Evolutionary conservation across 495 filamentous ascomycete species (phyloP).

Genomic region (Xylaria longipes): DNA sequence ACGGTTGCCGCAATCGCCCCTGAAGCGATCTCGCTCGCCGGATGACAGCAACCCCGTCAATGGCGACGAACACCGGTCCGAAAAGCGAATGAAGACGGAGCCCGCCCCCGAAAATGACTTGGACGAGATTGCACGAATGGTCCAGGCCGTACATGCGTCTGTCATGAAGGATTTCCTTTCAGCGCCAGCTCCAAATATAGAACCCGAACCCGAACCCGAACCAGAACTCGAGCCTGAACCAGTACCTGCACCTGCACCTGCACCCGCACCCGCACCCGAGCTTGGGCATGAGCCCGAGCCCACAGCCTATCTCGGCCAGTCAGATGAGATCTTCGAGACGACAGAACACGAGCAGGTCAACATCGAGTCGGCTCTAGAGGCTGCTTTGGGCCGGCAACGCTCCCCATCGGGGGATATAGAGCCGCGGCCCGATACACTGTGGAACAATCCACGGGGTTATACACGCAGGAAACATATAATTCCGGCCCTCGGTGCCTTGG

Average conservation of each 20-base stretch:
- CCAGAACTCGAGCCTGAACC: not conserved
- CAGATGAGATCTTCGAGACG: slow-evolving; percentile 27
- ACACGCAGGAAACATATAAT: slow-evolving; percentile 45
- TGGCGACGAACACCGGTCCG: slow-evolving; percentile 31
- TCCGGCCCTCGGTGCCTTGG: slow-evolving; percentile 50
- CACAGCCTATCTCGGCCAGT: not conserved
- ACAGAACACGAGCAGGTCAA: slow-evolving; percentile 26
- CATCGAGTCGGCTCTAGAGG: slow-evolving; percentile 26
- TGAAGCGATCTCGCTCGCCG: slow-evolving; percentile 46
- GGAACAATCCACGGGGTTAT: slow-evolving; percentile 41
- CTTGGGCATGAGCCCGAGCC: slow-evolving; percentile 15
- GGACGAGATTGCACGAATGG: slow-evolving; percentile 39
- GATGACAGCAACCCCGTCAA: slow-evolving; percentile 22
- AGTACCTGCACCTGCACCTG: not conserved
- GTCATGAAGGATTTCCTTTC: slow-evolving; percentile 40
- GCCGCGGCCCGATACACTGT: slow-evolving; percentile 35
- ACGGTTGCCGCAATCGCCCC: slow-evolving; percentile 31
- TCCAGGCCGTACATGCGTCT: slow-evolving; percentile 38
- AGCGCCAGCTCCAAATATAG: slow-evolving; percentile 6
- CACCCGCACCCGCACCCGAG: not conserved
- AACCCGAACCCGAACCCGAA: not conserved
- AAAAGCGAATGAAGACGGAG: slow-evolving; percentile 48
- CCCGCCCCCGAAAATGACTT: slow-evolving; percentile 28
- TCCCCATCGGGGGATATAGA: slow-evolving; percentile 31
- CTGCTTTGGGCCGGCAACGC: slow-evolving; percentile 21